Evolutionary conservation across 2,329 filamentous ascomycete species (phyloP), one percentile per base, ranked within the genome.

Genomic region (Magnaporthiopsis incrustans): DNA sequence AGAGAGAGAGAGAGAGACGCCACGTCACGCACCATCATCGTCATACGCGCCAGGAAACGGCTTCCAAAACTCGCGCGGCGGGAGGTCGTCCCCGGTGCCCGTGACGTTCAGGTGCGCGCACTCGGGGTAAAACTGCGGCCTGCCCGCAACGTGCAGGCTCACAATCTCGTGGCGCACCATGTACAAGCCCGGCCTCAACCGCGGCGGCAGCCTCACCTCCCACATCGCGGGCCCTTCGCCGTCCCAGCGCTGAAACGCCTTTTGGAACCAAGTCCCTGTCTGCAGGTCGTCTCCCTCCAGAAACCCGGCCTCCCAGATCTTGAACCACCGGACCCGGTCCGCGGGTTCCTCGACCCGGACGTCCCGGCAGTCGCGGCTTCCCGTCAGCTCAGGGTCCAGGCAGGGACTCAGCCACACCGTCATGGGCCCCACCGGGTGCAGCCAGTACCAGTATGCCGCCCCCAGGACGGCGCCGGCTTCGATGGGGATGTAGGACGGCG

Each of bases 131-230:
- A 78, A 80, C 70, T 81, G 78, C 8, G 79, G 78, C 67, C 73
- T 77, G 62, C 81, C 76, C 27, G 75, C 76, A 63, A 82, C 76
- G 65, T 84, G 81, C 10, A 84, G 73, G 60, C 79, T 81, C 38
- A 83, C 67, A 64, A 83, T 77, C 73, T 85, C 81, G 69, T 84
- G 81, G 56, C 81, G 72, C 61, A 84, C 77, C 60, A 84, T 71
- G 67, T 84, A 84, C 56, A 80, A 72, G 5, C 82, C 82, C 0
- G 78, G 70, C 60, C 74, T 76, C 26, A 84, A 71, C 2, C 72
- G 74, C 4, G 72, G 68, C 0, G 81, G 82, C 15, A 84, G 78
- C 0, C 74, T 79, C 53, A 75, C 76, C 0, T 77, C 78, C 78
- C 79, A 84, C 57, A 75, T 66, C 50, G 72, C 74, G 0, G 75